Conservation (phyloP, 2,329 filamentous ascomycete species). For the Penicillium sp. region DNA sequence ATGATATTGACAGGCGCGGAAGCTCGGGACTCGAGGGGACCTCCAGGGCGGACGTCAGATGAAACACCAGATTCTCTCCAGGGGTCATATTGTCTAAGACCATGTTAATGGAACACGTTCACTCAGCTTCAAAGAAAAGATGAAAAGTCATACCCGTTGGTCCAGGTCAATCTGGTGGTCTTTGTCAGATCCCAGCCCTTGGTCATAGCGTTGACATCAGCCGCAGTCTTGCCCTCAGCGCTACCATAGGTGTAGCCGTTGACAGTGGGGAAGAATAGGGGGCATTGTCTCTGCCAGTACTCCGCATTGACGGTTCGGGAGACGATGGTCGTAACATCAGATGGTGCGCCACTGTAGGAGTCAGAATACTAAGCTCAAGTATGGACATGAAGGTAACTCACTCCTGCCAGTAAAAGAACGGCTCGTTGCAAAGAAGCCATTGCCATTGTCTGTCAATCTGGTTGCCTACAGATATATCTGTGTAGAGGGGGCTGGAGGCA, state of each 20-base stretch:
- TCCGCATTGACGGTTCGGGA: conserved; percentile 52
- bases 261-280: conserved; percentile 55
- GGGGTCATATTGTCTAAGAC: conserved; percentile 55
- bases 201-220: conserved; percentile 55
- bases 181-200: conserved; percentile 57
- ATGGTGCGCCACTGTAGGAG: conserved; percentile 52
- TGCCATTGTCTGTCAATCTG: conserved; percentile 55
- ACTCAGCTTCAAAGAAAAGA: background rate
- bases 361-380: background rate
- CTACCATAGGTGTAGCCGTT: conserved; percentile 53
- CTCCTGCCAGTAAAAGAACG: conserved; percentile 60
- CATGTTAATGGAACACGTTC: background rate
- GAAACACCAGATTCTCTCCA: conserved; percentile 59
- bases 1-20: conserved; percentile 56
- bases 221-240: conserved; percentile 49
- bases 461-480: conserved; percentile 52
- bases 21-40: conserved; percentile 51
- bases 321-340: conserved; percentile 48
- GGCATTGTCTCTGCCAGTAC: conserved; percentile 60
- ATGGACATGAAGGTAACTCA: conserved; percentile 26
- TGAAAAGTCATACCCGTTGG: conserved; percentile 49
- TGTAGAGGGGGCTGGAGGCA: conserved; percentile 50
- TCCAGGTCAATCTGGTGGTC: conserved; percentile 58
- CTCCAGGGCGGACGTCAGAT: conserved; percentile 55
- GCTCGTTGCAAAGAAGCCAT: conserved; percentile 66